Evolutionary conservation across 352 stramenopile genomes (phyloP).

Genomic region (Sclerospora graminicola): DNA sequence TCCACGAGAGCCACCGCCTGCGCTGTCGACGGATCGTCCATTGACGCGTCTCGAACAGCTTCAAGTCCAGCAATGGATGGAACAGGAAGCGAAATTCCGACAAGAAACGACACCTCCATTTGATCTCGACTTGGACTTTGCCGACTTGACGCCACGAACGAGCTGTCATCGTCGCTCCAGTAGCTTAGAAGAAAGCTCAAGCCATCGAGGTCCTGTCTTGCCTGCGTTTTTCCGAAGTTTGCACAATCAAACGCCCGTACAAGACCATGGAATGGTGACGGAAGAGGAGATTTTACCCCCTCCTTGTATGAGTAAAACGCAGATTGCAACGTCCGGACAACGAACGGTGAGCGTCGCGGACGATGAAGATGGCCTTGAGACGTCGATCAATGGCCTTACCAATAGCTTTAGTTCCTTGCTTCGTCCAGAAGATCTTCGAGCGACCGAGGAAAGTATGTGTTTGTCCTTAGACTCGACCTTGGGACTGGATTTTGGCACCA

Average conservation of each 20-base stretch:
- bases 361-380: constrained; percentile 29
- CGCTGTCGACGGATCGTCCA: constrained; percentile 10
- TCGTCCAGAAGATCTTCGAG: constrained; percentile 23
- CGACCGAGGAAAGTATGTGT: constrained; percentile 28
- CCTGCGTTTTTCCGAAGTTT: constrained; percentile 18
- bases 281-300: constrained; percentile 8
- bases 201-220: constrained; percentile 4
- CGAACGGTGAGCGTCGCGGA: constrained; percentile 23
- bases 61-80: constrained; percentile 16
- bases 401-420: constrained; percentile 30
- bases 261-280: constrained; percentile 2
- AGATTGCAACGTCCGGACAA: constrained; percentile 15
- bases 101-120: constrained; percentile 3
- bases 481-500: constrained; percentile 16
- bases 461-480: constrained; percentile 31
- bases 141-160: constrained; percentile 5
- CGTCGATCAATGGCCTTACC: constrained; percentile 22
- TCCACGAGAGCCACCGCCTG: neutral
- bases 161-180: constrained; percentile 3
- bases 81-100: constrained; percentile 18
- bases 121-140: constrained; percentile 9
- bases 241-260: constrained; percentile 5
- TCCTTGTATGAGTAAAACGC: constrained; percentile 10
- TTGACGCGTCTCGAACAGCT: constrained; percentile 21
- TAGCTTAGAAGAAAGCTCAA: constrained; percentile 8